Base-by-base conservation (phyloP, 2,329 filamentous ascomycete genomes). In the Diaporthe amygdali region DNA sequence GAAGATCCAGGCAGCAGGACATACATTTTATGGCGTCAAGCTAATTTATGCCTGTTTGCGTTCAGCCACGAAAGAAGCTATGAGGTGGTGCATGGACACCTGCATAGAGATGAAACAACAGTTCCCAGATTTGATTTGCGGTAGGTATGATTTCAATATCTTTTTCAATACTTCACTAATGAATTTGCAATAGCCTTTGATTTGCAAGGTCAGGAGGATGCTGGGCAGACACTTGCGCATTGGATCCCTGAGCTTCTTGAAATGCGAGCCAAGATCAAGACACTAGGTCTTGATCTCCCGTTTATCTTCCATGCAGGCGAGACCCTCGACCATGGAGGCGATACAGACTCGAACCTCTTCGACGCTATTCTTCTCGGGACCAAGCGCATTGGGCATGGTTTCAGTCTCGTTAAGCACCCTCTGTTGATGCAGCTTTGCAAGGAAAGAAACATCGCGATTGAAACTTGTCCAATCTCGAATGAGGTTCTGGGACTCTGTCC, bases 391-490 rank as follows among this genome's bases (percentile, higher is more conserved):
- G 92, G 92, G 0, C 92, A 95, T 75, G 92, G 92, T 1, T 94
- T 92, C 74, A 89, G 92, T 0, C 81, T 94, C 5, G 84, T 91
- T 20, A 88, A 89, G 69, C 92, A 94, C 77, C 90, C 90, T 0
- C 81, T 88, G 37, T 81, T 94, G 15, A 88, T 93, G 59, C 59
- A 63, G n/a, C 41, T 63, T 5, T 63, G 59, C 15, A 90, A 88
- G 78, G 81, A 84, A 69, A 83, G 83, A 25, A 84, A 86, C 14
- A 88, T 94, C 39, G 93, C 92, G 74, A 84, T 94, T n/a, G 93
- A 94, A 81, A 82, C 93, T 1, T 94, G 93, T 75, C 92, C 92
- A 0, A 93, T 94, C 59, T 94, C 92, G 1, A 94, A 94, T 76
- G 92, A 94, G 82, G 84, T 94, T 0, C 81, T 94, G n/a, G 92